Conservation (phyloP, 192 early-diverging fungal genomes). For the Backusella liffmaniae region DNA sequence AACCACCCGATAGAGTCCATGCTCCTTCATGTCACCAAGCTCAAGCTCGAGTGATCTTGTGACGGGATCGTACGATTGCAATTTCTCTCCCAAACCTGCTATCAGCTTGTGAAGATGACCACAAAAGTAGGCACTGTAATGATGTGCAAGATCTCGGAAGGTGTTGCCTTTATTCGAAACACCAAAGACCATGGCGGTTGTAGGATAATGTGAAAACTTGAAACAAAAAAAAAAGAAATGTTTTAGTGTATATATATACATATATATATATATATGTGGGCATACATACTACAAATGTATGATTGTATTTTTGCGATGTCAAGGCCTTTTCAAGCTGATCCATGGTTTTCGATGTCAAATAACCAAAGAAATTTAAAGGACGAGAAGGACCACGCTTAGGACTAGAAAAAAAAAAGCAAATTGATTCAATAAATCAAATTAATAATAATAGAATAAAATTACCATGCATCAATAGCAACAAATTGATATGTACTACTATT, state of each 20-base stretch:
- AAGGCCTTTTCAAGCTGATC: constrained; percentile 61
- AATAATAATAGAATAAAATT: background rate
- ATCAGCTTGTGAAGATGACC: constrained; percentile 77
- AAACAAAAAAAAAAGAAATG: constrained; percentile 3
- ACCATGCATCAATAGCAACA: constrained; percentile 82
- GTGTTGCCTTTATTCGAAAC: constrained; percentile 53
- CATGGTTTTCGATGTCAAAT: constrained; percentile 74
- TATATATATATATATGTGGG: too few relatives aligned
- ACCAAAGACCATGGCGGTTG: constrained; percentile 75
- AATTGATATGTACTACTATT: constrained; percentile 79
- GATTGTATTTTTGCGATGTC: constrained; percentile 41
- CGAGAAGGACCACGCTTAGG: constrained; percentile 69
- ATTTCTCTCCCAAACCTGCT: constrained; percentile 46
- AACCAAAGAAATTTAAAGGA: constrained; percentile 92
- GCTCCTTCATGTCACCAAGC: constrained; percentile 87
- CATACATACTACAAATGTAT: constrained; percentile 63
- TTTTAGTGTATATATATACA: background rate
- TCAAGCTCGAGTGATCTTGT: constrained; percentile 80
- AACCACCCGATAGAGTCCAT: constrained; percentile 82
- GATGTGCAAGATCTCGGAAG: constrained; percentile 56
- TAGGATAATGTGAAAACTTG: constrained; percentile 75
- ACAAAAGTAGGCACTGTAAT: constrained; percentile 77
- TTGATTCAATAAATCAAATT: background rate
- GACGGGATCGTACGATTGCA: constrained; percentile 62
- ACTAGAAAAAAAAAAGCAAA: constrained; percentile 16